A percentile compares a stretch with the other conserved stretches of the same genome.
These are phyloP conservation scores for Ophiostoma pallidulum DNA, from an alignment of 2,329 filamentous ascomycete species.

Conservation along the genomic window DNA sequence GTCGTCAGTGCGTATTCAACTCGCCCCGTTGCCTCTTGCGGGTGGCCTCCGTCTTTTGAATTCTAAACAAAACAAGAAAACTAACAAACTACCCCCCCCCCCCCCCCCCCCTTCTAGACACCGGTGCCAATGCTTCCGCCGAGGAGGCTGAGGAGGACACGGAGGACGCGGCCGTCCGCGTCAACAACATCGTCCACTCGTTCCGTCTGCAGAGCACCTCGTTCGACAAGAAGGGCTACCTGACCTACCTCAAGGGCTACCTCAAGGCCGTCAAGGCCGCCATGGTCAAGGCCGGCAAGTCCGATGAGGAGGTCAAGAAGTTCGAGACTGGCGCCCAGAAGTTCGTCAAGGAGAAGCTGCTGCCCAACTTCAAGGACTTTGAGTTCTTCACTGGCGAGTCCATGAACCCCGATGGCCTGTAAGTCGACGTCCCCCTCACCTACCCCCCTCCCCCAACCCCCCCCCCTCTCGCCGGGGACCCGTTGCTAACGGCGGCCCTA, in stretches of 20 bases:
- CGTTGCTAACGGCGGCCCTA: conserved; percentile 26
- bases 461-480: background rate
- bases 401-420: conserved; percentile 93
- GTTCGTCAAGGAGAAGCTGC: conserved; percentile 75
- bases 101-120: conserved; percentile 48
- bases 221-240: conserved; percentile 85
- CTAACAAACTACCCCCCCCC: too few relatives aligned
- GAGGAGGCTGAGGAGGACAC: conserved; percentile 72
- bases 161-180: conserved; percentile 61
- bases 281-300: conserved; percentile 48
- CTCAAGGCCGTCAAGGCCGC: conserved; percentile 77
- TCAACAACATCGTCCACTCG: conserved; percentile 88
- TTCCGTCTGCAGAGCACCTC: conserved; percentile 74
- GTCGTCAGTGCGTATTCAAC: conserved; percentile 58
- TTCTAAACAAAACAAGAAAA: too few relatives aligned
- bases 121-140: conserved; percentile 91
- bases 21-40: background rate
- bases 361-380: conserved; percentile 86
- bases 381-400: conserved; percentile 89
- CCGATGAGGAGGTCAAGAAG: conserved; percentile 57
- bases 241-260: conserved; percentile 79
- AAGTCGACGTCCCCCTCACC: conserved; percentile 26
- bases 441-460: background rate
- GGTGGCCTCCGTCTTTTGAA: too few relatives aligned
- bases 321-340: conserved; percentile 69